These are phyloP conservation scores for Pseudofabraea citricarpa DNA, from an alignment of 2,329 filamentous ascomycete genomes.

Conservation along the genomic window DNA sequence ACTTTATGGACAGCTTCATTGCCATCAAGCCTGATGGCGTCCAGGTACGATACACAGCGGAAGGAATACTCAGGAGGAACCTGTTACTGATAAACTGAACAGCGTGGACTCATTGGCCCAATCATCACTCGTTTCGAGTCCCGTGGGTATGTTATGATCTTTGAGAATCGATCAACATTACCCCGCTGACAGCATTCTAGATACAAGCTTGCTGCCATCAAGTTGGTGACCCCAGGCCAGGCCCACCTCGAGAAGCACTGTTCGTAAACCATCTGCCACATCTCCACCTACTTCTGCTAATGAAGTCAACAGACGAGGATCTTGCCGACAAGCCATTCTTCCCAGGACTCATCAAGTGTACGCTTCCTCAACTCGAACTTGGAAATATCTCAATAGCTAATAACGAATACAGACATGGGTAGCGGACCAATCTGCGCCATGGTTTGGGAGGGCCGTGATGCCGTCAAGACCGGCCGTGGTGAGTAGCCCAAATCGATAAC, in stretches of 20 bases:
- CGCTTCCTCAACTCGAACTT: slow-evolving; percentile 30
- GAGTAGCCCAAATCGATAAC: slow-evolving; percentile 34
- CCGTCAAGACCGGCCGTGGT: slow-evolving; percentile 96
- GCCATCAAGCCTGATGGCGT: slow-evolving; percentile 99
- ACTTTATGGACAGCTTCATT: slow-evolving; percentile 73
- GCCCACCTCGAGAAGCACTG: slow-evolving; percentile 98
- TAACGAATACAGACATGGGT: slow-evolving; percentile 74
- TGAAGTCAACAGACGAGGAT: slow-evolving; percentile 61
- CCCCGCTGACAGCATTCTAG: slow-evolving; percentile 37
- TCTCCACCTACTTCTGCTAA: slow-evolving; percentile 22
- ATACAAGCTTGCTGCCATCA: slow-evolving; percentile 98
- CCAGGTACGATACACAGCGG: slow-evolving; percentile 63
- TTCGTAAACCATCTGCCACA: slow-evolving; percentile 33
- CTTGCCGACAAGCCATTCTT: slow-evolving; percentile 96
- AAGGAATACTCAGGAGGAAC: neutral
- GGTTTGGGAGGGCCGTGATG: slow-evolving; percentile 99
- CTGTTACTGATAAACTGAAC: slow-evolving; percentile 17
- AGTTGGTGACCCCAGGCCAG: slow-evolving; percentile 84
- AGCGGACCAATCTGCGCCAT: slow-evolving; percentile 97
- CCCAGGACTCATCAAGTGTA: slow-evolving; percentile 87
- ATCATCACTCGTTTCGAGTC: slow-evolving; percentile 98
- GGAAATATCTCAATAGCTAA: slow-evolving; percentile 20
- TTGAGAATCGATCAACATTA: neutral
- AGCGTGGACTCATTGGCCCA: slow-evolving; percentile 96
- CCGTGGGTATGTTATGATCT: slow-evolving; percentile 62